A percentile compares a stretch with the other conserved stretches of the same genome.
Evolutionary conservation across 2,329 filamentous ascomycete genomes (phyloP).

Genomic region (Exophiala calicioides): DNA sequence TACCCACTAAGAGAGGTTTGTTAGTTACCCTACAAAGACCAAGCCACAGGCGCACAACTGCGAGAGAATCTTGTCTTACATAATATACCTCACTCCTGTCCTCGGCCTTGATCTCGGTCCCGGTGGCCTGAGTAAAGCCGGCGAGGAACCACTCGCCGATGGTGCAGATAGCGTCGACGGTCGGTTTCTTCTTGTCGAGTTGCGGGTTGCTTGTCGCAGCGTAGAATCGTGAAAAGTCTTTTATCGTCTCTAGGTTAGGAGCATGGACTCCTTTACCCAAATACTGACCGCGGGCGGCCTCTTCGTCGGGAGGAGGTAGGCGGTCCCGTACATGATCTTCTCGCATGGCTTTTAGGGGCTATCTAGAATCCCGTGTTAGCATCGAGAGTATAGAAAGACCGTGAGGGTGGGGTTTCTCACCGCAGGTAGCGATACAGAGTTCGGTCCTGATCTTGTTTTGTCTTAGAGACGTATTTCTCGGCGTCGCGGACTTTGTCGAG

Average conservation of each 20-base stretch:
- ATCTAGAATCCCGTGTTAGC: conserved; percentile 1
- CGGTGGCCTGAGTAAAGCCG: conserved; percentile 16
- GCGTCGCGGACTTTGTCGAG: conserved; percentile 1
- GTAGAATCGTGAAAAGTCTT: conserved; percentile 27
- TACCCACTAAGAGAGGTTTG: conserved; percentile 22
- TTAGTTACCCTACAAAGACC: too few species aligned
- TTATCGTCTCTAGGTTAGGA: conserved; percentile 20
- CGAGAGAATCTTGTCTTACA: too few species aligned
- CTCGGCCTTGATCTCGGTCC: conserved; percentile 9
- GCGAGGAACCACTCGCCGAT: conserved; percentile 24
- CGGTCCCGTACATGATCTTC: conserved; percentile 11
- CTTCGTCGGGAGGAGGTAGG: conserved; percentile 13
- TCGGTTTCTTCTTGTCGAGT: conserved; percentile 13
- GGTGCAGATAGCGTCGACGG: conserved; percentile 17
- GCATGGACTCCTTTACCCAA: conserved; percentile 7
- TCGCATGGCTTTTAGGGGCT: conserved; percentile 5
- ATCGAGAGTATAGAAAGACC: not conserved
- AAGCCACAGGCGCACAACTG: too few species aligned
- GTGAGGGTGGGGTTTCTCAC: conserved; percentile 1
- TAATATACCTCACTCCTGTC: conserved; percentile 25
- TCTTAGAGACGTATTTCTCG: conserved; percentile 16
- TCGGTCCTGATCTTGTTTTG: conserved; percentile 12
- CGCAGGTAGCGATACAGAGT: conserved; percentile 12
- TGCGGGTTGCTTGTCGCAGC: conserved; percentile 6
- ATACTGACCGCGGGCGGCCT: conserved; percentile 2